Percentiles rank a stretch among this genome's conserved stretches.
Evolutionary conservation across 495 filamentous ascomycete species (phyloP).

Genomic region (Xylaria longipes): DNA sequence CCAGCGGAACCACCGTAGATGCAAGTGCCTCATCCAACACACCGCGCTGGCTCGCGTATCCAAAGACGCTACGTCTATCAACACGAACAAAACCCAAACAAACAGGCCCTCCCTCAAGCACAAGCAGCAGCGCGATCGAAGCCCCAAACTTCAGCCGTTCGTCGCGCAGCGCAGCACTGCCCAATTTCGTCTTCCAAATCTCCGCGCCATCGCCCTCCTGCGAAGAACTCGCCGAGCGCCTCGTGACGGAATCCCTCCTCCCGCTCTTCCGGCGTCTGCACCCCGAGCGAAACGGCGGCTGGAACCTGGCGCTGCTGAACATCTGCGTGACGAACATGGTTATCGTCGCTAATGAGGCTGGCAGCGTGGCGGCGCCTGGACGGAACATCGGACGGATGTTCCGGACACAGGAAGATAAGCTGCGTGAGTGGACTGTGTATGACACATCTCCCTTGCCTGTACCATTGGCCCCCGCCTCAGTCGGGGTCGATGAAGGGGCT

Average conservation of each 20-base stretch:
- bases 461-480: not conserved
- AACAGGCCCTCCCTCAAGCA: slow-evolving; percentile 38
- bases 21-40: not conserved
- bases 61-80: slow-evolving; percentile 74
- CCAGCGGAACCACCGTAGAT: not conserved
- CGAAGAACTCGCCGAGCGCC: slow-evolving; percentile 61
- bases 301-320: slow-evolving; percentile 84
- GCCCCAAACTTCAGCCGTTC: slow-evolving; percentile 58
- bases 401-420: slow-evolving; percentile 65
- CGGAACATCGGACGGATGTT: slow-evolving; percentile 75
- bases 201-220: slow-evolving; percentile 59
- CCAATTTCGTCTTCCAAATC: slow-evolving; percentile 71
- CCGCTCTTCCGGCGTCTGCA: slow-evolving; percentile 77
- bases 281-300: slow-evolving; percentile 65
- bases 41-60: slow-evolving; percentile 49
- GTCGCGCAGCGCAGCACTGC: slow-evolving; percentile 72
- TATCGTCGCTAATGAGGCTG: slow-evolving; percentile 53
- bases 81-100: slow-evolving; percentile 69
- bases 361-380: slow-evolving; percentile 26
- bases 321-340: slow-evolving; percentile 87
- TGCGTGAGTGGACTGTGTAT: slow-evolving; percentile 67
- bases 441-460: slow-evolving; percentile 47
- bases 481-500: not conserved
- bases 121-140: slow-evolving; percentile 28
- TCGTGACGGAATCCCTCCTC: slow-evolving; percentile 71